Evolutionary conservation across 768 basidiomycete genomes (phyloP).

Genomic region (Tulasnella calospora): DNA sequence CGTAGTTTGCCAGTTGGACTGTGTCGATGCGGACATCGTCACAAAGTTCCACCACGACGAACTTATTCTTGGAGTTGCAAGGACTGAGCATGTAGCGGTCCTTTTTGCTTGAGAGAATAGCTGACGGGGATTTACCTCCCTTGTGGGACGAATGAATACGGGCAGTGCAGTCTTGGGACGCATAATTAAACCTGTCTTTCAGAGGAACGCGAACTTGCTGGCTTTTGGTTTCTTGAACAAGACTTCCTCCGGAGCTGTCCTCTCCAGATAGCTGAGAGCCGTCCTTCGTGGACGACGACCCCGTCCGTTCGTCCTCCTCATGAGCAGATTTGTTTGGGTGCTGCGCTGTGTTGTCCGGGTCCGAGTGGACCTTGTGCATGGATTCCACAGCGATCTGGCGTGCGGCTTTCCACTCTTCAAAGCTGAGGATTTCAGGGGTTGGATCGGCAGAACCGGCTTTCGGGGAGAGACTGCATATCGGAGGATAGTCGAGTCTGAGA

Average conservation of each 20-base stretch:
- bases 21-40: conserved; percentile 97
- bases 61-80: conserved; percentile 59
- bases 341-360: neutral
- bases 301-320: neutral
- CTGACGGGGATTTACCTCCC: conserved; percentile 71
- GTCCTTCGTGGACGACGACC: neutral
- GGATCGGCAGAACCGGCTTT: neutral
- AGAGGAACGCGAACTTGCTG: conserved; percentile 70
- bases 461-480: conserved; percentile 12
- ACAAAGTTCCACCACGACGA: conserved; percentile 92
- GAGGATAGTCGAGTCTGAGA: conserved; percentile 12
- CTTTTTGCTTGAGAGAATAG: conserved; percentile 82
- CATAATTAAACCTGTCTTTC: conserved; percentile 91
- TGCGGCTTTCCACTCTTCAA: conserved; percentile 27
- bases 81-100: conserved; percentile 97
- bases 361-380: neutral
- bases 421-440: conserved; percentile 26
- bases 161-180: conserved; percentile 86
- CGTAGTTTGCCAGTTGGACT: conserved; percentile 92
- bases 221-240: conserved; percentile 32
- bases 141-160: conserved; percentile 81
- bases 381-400: conserved; percentile 14
- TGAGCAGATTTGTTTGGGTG: neutral
- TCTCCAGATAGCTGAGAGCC: neutral
- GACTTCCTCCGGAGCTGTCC: neutral